A percentile compares a stretch with the other conserved stretches of the same genome.
phyloP scores from a whole-genome alignment of 805 yeast species.

The Ogataea methylovora region DNA sequence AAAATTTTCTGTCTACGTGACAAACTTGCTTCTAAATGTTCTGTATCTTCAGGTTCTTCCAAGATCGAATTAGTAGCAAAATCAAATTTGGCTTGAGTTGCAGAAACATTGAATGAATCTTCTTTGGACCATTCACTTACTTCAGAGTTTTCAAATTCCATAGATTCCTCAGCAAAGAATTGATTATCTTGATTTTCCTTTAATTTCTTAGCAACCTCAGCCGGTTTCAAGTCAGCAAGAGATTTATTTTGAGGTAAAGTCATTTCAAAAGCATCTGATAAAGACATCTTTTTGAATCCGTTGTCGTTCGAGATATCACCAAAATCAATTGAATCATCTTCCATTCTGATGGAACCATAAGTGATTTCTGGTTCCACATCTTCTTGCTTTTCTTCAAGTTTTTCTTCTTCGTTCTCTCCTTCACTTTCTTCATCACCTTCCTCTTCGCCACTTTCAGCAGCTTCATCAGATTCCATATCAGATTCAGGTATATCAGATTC shows the following conservation, averaged over 20 bases:
- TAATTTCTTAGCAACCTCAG: conserved; percentile 12
- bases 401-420: conserved; percentile 9
- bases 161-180: background rate
- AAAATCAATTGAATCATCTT: conserved; percentile 16
- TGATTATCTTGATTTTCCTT: conserved; percentile 6
- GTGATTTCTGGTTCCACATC: too few species aligned
- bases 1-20: conserved; percentile 6
- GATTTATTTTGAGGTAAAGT: conserved; percentile 14
- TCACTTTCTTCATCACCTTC: conserved; percentile 14
- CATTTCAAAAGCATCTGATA: conserved; percentile 18
- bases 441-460: conserved; percentile 16
- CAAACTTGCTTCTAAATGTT: background rate
- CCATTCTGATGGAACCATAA: conserved; percentile 2
- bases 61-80: conserved; percentile 10
- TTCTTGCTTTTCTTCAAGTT: conserved; percentile 15
- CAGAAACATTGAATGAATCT: background rate
- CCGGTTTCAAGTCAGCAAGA: conserved; percentile 12
- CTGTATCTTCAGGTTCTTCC: conserved; percentile 18
- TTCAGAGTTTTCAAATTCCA: background rate
- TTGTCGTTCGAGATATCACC: conserved; percentile 4
- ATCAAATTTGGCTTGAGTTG: conserved; percentile 1
- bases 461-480: conserved; percentile 24
- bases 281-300: conserved; percentile 14
- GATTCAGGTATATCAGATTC: conserved; percentile 6
- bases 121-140: background rate